Base-by-base conservation (phyloP, 345 rosid genomes). In the Pseudoturritis turrita region DNA sequence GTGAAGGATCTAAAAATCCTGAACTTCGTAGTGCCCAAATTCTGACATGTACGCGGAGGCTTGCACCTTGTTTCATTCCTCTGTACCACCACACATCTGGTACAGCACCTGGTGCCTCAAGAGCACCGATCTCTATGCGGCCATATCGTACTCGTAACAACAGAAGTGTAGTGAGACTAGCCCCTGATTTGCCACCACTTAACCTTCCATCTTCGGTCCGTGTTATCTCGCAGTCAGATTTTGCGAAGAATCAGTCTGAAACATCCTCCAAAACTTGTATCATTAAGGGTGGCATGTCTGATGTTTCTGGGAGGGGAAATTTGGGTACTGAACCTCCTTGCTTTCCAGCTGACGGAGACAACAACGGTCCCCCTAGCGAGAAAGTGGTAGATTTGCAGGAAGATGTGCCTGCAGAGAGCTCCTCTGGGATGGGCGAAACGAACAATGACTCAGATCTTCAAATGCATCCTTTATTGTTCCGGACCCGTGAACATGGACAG, bases 181-280 rank as follows among this genome's bases (percentile, higher is more conserved):
- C 98, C 56, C 99, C 98, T 69, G 97, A 87, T 68, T 77, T 95
- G 71, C 98, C 99, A 46, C 92, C 92, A 3, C 88, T 95, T 66
- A 89, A 89, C 85, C 99, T 95, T 81, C 99, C 96, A 40, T 86
- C 89, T 18, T 82, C 96, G 33, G 96, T 88, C 62, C 90, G 92
- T 78, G 85, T 95, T 51, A 83, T 95, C 77, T 80, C 99, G 1
- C 86, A 83, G 77, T 75, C 94, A 70, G 86, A 80, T 77, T 83
- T 88, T 61, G 74, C 76, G 57, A 83, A 68, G 76, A 69, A 76
- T 68, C 84, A 78, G 41, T 44, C 76, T 72, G 84, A 79, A 59
- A 67, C 72, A 35, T 76, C 81, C 81, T 73, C 82, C 73, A 53
- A 69, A 15, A 77, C 63, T 76, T 65, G 74, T 65, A 55, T 77